A percentile compares a stretch with the other conserved stretches of the same genome.
These are phyloP conservation scores for Amanita pallidorosea DNA, from an alignment of 768 basidiomycete species.

Conservation along the genomic window DNA sequence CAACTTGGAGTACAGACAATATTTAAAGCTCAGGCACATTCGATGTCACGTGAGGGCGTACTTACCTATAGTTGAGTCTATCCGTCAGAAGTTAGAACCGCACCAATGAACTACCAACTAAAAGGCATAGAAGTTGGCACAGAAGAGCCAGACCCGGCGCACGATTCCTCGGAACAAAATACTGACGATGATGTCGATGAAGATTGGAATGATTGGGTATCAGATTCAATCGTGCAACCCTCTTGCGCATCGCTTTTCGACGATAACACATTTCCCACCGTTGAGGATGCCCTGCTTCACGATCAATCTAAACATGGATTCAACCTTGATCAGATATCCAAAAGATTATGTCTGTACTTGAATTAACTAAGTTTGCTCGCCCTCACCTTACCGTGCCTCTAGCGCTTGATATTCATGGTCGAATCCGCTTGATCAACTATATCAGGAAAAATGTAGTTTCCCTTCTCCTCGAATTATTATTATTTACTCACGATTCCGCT, in stretches of 20 bases:
- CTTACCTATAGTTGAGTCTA: not conserved
- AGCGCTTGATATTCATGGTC: constrained; percentile 73
- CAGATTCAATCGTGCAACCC: constrained; percentile 45
- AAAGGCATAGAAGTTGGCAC: not conserved
- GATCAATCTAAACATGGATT: constrained; percentile 55
- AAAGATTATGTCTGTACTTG: constrained; percentile 41
- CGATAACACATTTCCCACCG: constrained; percentile 46
- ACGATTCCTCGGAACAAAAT: constrained; percentile 19
- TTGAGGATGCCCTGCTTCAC: constrained; percentile 45
- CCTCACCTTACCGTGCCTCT: not conserved
- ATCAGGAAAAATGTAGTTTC: constrained; percentile 61
- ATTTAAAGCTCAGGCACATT: too few relatives aligned
- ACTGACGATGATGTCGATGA: constrained; percentile 39
- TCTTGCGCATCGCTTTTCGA: constrained; percentile 72
- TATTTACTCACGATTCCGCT: constrained; percentile 5
- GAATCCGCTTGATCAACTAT: constrained; percentile 79
- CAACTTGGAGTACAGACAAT: too few relatives aligned
- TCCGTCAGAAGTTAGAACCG: not conserved
- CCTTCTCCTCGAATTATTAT: not conserved
- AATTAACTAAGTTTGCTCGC: not conserved
- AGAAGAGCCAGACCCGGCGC: not conserved
- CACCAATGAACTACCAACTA: constrained; percentile 1
- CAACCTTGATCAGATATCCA: constrained; percentile 42
- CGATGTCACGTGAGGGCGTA: not conserved
- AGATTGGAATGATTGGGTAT: constrained; percentile 74